Evolutionary conservation across 768 basidiomycete species (phyloP).

Genomic region (Kwoniella sp.): DNA sequence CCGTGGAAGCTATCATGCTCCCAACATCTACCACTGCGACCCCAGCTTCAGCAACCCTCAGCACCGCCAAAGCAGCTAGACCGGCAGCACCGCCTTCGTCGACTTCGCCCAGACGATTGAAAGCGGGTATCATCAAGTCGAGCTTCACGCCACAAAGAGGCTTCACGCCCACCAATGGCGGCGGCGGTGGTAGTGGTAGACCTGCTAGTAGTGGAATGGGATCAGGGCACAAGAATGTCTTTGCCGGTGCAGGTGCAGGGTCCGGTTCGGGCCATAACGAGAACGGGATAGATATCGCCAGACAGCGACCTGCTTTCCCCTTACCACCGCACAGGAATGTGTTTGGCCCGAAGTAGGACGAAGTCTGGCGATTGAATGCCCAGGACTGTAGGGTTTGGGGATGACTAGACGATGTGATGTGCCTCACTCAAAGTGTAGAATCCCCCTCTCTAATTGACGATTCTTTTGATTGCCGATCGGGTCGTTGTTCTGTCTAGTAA

Average conservation of each 20-base stretch:
- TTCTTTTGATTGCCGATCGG: too few relatives aligned
- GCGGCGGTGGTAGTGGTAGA: not conserved
- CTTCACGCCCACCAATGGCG: not conserved
- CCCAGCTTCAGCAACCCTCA: not conserved
- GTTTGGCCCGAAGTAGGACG: conserved; percentile 6
- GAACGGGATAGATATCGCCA: conserved; percentile 12
- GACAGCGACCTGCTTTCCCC: conserved; percentile 21
- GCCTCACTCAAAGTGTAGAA: too few relatives aligned
- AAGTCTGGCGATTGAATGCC: not conserved
- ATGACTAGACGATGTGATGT: too few relatives aligned
- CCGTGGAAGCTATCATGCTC: conserved; percentile 29
- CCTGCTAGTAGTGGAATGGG: too few relatives aligned
- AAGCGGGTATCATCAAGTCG: conserved; percentile 14
- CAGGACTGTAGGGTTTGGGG: too few relatives aligned
- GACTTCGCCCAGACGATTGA: not conserved
- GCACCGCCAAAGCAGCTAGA: not conserved
- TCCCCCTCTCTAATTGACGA: too few relatives aligned
- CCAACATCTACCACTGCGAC: conserved; percentile 17
- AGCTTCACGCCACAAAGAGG: conserved; percentile 24
- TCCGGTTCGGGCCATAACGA: not conserved
- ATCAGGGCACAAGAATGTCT: not conserved
- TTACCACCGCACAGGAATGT: conserved; percentile 22
- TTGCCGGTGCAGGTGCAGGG: not conserved
- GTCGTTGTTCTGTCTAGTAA: too few relatives aligned
- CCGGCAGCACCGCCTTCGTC: not conserved